Base-by-base conservation (phyloP, 2,329 filamentous ascomycete genomes). In the Chaetomium olivaceum region DNA sequence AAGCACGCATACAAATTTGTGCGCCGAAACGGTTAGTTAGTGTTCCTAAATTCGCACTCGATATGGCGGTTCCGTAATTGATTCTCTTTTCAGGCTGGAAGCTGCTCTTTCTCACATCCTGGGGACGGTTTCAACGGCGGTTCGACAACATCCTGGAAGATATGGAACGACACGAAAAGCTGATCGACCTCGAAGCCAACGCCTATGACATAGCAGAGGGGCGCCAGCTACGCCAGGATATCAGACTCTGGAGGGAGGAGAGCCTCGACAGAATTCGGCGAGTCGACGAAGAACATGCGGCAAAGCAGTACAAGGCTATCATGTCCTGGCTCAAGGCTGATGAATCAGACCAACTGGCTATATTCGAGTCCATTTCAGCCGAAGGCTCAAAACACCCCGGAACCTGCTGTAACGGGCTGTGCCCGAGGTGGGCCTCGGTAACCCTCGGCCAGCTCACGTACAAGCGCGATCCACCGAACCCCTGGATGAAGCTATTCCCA, bases 1-100 rank as follows among this genome's bases (percentile, higher is more conserved):
- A 58, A 58, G 6, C n/a, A 23, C 36, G 56, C 56, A 8, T 58
- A 58, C 36, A 58, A 58, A n/a, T 58, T 58, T 55, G 52, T 55
- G 23, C 52, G 52, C 6, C 52, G 52, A 55, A 55, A 55, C 14
- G 29, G 52, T 55, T 55, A 19, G 52, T 55, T 55, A 19, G 52
- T 55, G n/a, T 8, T 43, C 21, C 21, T 52, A 27, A 21, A 25
- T 11, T 14, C 16, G 1, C 27, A 27, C 16, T 52, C 50, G 16
- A 27, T 8, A 16, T 52, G 21, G 4, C 16, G 11, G 2, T 14
- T 52, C 21, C 50, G 1, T 19, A 7, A 16, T 9, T 27, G 7
- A 27, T 55, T 19, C 23, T 21, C 6, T 33, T 33, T 33, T n/a
- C 33, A 58, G 56, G 36, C 21, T 58, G 56, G 56, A 58, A 43